Evolutionary conservation across 202 grass and related monocot species (phyloP).

Genomic region (Alloteropsis angusta): DNA sequence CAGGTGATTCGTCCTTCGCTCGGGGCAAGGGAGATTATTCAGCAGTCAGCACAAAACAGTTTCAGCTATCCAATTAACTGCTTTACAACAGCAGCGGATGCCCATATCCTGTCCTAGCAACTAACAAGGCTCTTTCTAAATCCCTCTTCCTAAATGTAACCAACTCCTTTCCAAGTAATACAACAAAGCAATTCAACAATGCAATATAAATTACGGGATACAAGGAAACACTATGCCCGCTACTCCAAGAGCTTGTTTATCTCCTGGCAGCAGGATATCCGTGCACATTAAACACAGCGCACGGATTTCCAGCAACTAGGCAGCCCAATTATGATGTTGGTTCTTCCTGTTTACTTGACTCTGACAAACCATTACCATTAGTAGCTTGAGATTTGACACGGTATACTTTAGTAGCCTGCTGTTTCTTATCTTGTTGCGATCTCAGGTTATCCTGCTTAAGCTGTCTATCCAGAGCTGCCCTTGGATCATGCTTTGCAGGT

Average conservation of each 20-base stretch:
- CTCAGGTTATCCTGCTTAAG: constrained; percentile 42
- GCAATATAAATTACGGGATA: not conserved
- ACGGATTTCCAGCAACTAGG: not conserved
- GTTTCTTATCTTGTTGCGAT: constrained; percentile 39
- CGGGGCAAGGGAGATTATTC: not conserved
- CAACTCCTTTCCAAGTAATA: constrained; percentile 23
- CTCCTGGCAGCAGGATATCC: not conserved
- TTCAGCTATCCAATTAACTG: constrained; percentile 17
- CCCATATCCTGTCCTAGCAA: constrained; percentile 19
- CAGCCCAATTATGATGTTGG: not conserved
- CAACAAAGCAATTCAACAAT: constrained; percentile 25
- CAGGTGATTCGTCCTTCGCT: not conserved
- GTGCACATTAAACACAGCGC: not conserved
- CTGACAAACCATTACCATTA: constrained; percentile 26
- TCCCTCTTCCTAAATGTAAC: constrained; percentile 11
- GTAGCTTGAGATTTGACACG: constrained; percentile 36
- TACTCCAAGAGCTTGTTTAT: not conserved
- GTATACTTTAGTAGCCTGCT: constrained; percentile 55
- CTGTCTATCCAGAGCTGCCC: constrained; percentile 13
- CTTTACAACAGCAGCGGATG: constrained; percentile 25
- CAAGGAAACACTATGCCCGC: not conserved
- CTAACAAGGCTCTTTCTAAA: constrained; percentile 19
- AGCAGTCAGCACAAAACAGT: constrained; percentile 1
- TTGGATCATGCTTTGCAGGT: constrained; percentile 34
- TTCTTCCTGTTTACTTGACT: constrained; percentile 30